Evolutionary conservation across 192 early-diverging fungal species (phyloP).

Genomic region (Coemansia sp.): DNA sequence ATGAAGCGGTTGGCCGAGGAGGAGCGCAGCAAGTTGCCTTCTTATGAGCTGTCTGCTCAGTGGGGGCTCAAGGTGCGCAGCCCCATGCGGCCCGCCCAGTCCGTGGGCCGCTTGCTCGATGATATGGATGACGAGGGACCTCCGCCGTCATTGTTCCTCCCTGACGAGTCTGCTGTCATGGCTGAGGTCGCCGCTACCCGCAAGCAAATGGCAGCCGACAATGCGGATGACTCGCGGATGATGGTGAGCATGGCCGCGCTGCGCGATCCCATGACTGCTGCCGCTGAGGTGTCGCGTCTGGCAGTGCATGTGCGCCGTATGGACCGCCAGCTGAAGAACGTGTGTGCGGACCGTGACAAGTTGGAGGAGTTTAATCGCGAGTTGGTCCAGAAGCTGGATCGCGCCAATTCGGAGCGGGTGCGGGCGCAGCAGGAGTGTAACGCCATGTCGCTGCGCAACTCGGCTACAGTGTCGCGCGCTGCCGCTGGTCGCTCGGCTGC

Average conservation of each 20-base stretch:
- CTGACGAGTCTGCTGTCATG: conserved; percentile 34
- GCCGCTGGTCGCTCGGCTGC: conserved; percentile 21
- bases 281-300: conserved; percentile 30
- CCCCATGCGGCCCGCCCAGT: conserved; percentile 25
- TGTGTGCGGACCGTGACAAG: conserved; percentile 20
- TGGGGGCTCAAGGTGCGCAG: conserved; percentile 41
- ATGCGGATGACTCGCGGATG: background rate
- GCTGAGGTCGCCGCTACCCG: conserved; percentile 20
- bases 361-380: conserved; percentile 39
- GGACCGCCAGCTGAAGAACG: conserved; percentile 14
- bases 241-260: conserved; percentile 13
- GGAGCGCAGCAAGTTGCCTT: conserved; percentile 46
- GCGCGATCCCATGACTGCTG: conserved; percentile 15
- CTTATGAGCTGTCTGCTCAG: conserved; percentile 42
- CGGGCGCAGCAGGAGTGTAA: conserved; percentile 33
- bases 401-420: conserved; percentile 27
- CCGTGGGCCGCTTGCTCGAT: conserved; percentile 16
- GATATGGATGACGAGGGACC: conserved; percentile 31
- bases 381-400: conserved; percentile 31
- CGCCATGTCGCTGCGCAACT: conserved; percentile 23
- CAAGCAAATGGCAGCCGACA: background rate
- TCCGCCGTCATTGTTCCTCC: conserved; percentile 37
- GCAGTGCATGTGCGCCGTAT: conserved; percentile 16
- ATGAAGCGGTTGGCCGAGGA: conserved; percentile 44
- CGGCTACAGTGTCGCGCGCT: conserved; percentile 18